Percentiles rank a stretch among this genome's conserved stretches.
Evolutionary conservation across 305 asterid genomes (phyloP).

Genomic region (Fraxinus ornus): DNA sequence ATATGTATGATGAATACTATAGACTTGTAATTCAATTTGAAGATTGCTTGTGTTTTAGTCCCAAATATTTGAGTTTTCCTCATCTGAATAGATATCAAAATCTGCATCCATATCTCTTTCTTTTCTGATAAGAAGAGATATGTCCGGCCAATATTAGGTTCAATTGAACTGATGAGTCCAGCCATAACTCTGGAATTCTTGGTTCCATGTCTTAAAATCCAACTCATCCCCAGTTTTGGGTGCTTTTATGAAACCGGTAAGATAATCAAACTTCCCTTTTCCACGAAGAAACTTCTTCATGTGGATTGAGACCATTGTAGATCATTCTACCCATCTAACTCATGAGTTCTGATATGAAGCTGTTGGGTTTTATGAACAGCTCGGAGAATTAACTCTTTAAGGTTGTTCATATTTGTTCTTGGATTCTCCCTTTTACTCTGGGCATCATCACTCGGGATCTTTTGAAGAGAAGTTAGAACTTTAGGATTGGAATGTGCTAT

Average conservation of each 20-base stretch:
- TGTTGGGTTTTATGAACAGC: neutral
- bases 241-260: neutral
- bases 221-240: neutral
- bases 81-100: neutral
- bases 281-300: neutral
- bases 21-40: neutral
- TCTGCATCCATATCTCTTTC: neutral
- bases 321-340: neutral
- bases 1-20: neutral
- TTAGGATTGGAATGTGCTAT: neutral
- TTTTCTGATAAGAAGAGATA: neutral
- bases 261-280: neutral
- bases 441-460: neutral
- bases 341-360: neutral
- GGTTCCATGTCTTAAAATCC: neutral
- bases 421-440: neutral
- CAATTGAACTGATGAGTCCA: neutral
- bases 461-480: neutral
- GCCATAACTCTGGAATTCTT: neutral
- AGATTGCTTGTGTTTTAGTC: neutral
- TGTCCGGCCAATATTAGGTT: neutral
- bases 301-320: neutral
- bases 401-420: neutral
- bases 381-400: neutral
- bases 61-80: neutral